Base-by-base conservation (phyloP, 2,329 filamentous ascomycete genomes). In the Didymella sp. region DNA sequence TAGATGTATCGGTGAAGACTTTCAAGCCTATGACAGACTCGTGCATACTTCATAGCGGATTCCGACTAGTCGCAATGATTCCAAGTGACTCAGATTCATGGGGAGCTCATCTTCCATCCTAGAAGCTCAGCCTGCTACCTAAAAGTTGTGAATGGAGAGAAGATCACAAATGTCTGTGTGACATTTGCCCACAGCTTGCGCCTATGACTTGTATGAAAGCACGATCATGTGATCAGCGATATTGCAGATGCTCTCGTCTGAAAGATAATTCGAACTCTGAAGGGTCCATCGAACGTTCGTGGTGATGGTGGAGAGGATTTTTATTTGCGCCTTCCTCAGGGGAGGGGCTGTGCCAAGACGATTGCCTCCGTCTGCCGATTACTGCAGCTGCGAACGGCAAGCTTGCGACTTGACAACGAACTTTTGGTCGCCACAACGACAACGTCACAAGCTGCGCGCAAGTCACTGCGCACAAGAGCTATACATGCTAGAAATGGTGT, bases 401-500 rank as follows among this genome's bases (percentile, higher is more conserved):
- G 51, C 58, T 57, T 50, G 50, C 58, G 42, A 59, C 51, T 48
- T 42, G 33, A 45, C 55, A 53, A 25, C 51, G 41, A 58, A 59
- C 59, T 55, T 61, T 60, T 57, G 53, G 48, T 59, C 60, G 64
- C 66, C 68, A 66, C 67, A 53, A 54, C 41, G 27, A 45, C 49
- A 43, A 49, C 40, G 54, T n/a, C 15, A 47, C 48, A 27, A 17
- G 44, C 45, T 55, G 41, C 56, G 62, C 66, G 62, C 67, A 66
- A 59, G 50, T 59, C 54, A 50, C 59, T 43, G 65, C 62, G 62
- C 64, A 60, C 44, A 45, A 35, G 35, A 31, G 21, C 35, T 40
- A 19, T 38, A 11, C 44, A 7, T 38, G 28, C 59, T 59, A 62
- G 68, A 66, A 55, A 73, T 73, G 70, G 67, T 71, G 63, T 71